Base-by-base conservation (phyloP, 106 monocot species). In the Posidonia australis region DNA sequence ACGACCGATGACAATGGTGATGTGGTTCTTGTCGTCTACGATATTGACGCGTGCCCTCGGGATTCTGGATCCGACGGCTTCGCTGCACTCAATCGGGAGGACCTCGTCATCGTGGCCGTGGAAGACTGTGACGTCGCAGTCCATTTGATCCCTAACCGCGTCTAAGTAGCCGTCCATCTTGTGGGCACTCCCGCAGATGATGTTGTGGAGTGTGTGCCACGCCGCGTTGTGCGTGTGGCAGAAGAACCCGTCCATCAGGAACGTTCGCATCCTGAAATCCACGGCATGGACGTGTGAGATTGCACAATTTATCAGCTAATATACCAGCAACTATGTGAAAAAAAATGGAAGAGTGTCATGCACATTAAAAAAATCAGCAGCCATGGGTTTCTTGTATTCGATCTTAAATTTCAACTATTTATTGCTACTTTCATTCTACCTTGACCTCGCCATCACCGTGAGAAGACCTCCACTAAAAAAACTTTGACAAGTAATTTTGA, bases 121-220 rank as follows among this genome's bases (percentile, higher is more conserved):
- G 74, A 79, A 81, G 45, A 88, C 67, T 1, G 76, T 79, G 14
- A 88, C 84, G 23, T 77, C 74, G 74, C 88, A 88, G 41, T 31
- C 79, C 21, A 82, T 71, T 49, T 72, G 68, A 44, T 82, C 79
- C 27, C 79, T 44, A 9, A 84, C 79, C 1, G 68, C 42, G 45
- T 82, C 88, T 0, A 88, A 77, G 66, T 79, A 84, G 41, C 67
- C 51, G 54, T 88, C 88, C 32, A 88, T 58, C 71, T 81, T 88
- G 11, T 68, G 66, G 0, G 74, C 88, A 44, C 81, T 84, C 48
- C 84, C 88, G 57, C 84, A 88, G 46, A 88, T 84, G 70, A 88
- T 69, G 66, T 88, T 88, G 76, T 88, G 88, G n/a, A 88, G 71
- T 0, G 88, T 88, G 61, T 88, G 88, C 77, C 84, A 84, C 10